A percentile compares a stretch with the other conserved stretches of the same genome.
These are phyloP conservation scores for Lichtheimia ramosa DNA, from an alignment of 371 early-diverging fungal species.

Conservation along the genomic window DNA sequence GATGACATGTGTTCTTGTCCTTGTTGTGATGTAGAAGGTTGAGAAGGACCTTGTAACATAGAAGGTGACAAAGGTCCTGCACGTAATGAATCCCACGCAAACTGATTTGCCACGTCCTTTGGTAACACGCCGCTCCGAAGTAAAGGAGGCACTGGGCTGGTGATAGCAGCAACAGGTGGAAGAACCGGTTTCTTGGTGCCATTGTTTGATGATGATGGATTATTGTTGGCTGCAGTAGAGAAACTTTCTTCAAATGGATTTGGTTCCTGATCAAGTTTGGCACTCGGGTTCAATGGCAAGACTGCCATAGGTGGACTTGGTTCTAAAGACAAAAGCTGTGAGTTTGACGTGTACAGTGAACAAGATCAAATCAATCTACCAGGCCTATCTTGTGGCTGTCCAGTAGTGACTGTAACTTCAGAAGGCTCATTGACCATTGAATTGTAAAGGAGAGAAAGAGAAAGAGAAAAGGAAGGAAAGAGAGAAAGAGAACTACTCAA, in stretches of 20 bases:
- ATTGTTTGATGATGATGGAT: conserved; percentile 1
- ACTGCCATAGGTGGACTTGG: conserved; percentile 38
- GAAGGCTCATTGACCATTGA: no score
- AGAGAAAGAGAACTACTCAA: no score
- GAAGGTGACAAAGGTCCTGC: conserved; percentile 77
- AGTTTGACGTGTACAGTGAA: no score
- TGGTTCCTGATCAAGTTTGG: conserved; percentile 80
- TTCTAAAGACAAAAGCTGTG: background rate
- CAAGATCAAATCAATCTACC: no score
- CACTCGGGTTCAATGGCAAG: conserved; percentile 36
- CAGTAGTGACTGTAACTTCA: no score
- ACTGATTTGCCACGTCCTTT: conserved; percentile 49
- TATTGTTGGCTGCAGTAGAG: conserved; percentile 18
- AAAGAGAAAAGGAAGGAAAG: no score
- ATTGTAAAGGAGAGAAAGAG: no score
- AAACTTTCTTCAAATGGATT: conserved; percentile 84
- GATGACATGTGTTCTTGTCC: background rate
- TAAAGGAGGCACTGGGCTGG: conserved; percentile 38
- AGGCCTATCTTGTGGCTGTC: no score
- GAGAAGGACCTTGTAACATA: conserved; percentile 67
- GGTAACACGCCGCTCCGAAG: conserved; percentile 19
- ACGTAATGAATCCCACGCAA: conserved; percentile 67
- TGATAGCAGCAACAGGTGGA: conserved; percentile 48
- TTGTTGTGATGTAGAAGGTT: no score
- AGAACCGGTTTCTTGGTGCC: conserved; percentile 20